A percentile compares a stretch with the other conserved stretches of the same genome.
Conservation (phyloP, 371 early-diverging fungal species). For the Mucor irregularis region DNA sequence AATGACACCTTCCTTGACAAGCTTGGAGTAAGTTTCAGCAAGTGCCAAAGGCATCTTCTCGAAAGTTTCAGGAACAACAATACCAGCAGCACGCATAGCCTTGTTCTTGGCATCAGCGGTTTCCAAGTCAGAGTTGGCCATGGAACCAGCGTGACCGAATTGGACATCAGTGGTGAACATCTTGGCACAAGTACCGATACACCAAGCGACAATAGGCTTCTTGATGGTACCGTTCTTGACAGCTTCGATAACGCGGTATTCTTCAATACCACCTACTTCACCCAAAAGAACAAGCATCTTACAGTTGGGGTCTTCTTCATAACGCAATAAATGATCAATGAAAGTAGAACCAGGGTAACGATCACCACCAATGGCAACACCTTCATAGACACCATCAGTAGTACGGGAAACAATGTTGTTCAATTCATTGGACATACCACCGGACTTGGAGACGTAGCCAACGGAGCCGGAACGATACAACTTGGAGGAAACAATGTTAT, state of each 20-base stretch:
- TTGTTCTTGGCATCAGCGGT: conserved; percentile 97
- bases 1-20: conserved; percentile 76
- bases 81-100: conserved; percentile 86
- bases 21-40: conserved; percentile 72
- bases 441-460: conserved; percentile 96
- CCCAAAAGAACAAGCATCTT: conserved; percentile 95
- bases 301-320: conserved; percentile 89
- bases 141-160: conserved; percentile 97
- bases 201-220: conserved; percentile 98
- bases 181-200: conserved; percentile 98
- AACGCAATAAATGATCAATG: conserved; percentile 95
- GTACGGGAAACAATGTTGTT: conserved; percentile 97
- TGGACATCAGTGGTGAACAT: conserved; percentile 98
- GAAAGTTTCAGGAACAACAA: conserved; percentile 93
- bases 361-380: conserved; percentile 98
- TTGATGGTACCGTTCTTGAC: conserved; percentile 85
- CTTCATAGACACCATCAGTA: conserved; percentile 98
- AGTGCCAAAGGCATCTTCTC: conserved; percentile 90
- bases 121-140: conserved; percentile 95
- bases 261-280: conserved; percentile 98
- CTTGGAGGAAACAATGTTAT: conserved; percentile 96
- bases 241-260: conserved; percentile 94
- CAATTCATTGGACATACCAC: conserved; percentile 99
- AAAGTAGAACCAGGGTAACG: conserved; percentile 98
- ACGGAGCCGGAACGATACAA: conserved; percentile 96